Evolutionary conservation across 495 filamentous ascomycete species (phyloP), one percentile per base, ranked within the genome.

Genomic region (Trichoderma orchidacearum): DNA sequence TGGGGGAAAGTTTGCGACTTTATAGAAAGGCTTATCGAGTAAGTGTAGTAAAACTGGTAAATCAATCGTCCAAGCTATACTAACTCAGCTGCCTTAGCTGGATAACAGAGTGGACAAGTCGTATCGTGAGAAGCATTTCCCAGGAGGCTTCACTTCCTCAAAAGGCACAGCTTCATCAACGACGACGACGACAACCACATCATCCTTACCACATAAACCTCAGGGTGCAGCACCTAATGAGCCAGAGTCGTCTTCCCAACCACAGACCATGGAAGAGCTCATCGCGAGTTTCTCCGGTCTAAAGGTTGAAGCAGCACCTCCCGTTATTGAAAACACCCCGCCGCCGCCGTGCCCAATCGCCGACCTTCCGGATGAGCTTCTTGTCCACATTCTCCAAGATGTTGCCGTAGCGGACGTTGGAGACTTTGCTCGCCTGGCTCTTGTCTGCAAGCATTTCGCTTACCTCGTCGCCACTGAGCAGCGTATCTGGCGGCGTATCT

Each of bases 1-100:
- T 97, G 18, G 92, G 93, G 3, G 93, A 97, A 60, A 96, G 93
- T 68, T 63, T 98, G 48, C 82, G 77, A 58, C 81, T 93, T 59
- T 97, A 98, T 65, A 80, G 93, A 55, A 89, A 88, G 64, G 93
- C 93, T 3, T 97, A 91, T 63, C 80, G 84, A 62, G 89, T 92
- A 69, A 30, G 73, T 58, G 23, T 8, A n/a, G n/a, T n/a, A n/a
- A n/a, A n/a, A n/a, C n/a, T n/a, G n/a, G n/a, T n/a, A n/a, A n/a
- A n/a, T n/a, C n/a, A n/a, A n/a, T n/a, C n/a, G n/a, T n/a, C n/a
- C n/a, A n/a, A n/a, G n/a, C 21, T 6, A 21, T 41, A 18, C 36
- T 41, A 21, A 41, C n/a, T 41, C 15, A 13, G 31, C 9, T 18
- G 45, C 27, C 23, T 5, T 54, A 29, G 23, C 28, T 54, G 36